Evolutionary conservation across 192 early-diverging fungal genomes (phyloP), one percentile per base, ranked within the genome.

Genomic region (Linnemannia exigua): DNA sequence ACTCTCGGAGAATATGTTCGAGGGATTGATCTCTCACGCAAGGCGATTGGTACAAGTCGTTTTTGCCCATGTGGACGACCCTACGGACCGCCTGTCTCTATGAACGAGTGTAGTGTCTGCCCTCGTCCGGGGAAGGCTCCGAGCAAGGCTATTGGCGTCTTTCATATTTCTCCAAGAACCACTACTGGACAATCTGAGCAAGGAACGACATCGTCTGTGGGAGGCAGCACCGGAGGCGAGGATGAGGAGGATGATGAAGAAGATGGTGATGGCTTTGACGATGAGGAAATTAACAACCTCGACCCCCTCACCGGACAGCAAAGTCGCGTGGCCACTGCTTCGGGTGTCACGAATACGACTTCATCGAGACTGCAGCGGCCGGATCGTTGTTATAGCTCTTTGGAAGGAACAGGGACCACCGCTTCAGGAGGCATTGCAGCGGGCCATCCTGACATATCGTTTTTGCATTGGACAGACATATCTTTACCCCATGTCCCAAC

Each of bases 1-100:
- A 58, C 68, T 19, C 88, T 88, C 51, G 88, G 90, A n/a, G 70
- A 81, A 41, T 81, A 84, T 83, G 80, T 91, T 16, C 83, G 80
- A 5, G 80, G 84, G 25, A 78, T 91, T 47, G 89, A 91, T 48
- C 61, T 91, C 19, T 89, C 90, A n/a, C 68, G 72, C 14, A 81
- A 70, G 50, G 68, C 36, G 38, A 76, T 58, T 50, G 70, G 70
- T 31, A n/a, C 70, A 25, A 50, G 44, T 72, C 38, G 44, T 31
- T 4, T 72, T 50, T 63, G 58, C 25, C 22, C 58, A 3, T 63
- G 58, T 63, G 58, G 58, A 25, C 58, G 58, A 31, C 58, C 28
- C 28, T 63, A 63, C 22, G 58, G 58, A 12, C 58, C 58, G 58
- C 58, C 58, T 31, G 28, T 63, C 31, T n/a, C 58, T 25, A 63